These are phyloP conservation scores for Leccinum aurantiacum DNA, from an alignment of 768 basidiomycete species.

Conservation along the genomic window DNA sequence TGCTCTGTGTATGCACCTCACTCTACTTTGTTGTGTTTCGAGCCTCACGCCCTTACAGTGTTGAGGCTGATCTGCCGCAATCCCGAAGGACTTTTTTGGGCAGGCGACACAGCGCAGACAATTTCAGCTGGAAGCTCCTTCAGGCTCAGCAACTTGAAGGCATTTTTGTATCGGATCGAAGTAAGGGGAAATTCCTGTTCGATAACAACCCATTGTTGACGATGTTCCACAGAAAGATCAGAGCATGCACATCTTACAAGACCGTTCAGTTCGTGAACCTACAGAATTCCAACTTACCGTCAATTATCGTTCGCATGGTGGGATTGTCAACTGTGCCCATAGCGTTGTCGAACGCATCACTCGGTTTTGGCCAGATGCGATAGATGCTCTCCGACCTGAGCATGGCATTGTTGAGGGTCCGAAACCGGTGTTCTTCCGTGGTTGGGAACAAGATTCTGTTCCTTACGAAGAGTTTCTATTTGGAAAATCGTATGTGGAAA, in stretches of 20 bases:
- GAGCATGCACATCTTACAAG: slow-evolving; percentile 4
- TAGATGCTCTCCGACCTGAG: slow-evolving; percentile 59
- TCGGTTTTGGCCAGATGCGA: slow-evolving; percentile 60
- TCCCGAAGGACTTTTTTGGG: slow-evolving; percentile 71
- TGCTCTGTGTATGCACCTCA: slow-evolving; percentile 44
- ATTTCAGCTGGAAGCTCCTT: slow-evolving; percentile 75
- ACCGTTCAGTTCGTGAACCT: slow-evolving; percentile 26
- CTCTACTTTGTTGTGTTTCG: not conserved
- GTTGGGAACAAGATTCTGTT: slow-evolving; percentile 44
- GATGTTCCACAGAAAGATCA: slow-evolving; percentile 23
- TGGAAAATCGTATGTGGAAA: slow-evolving; percentile 40
- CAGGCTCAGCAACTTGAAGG: slow-evolving; percentile 67
- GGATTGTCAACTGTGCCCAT: slow-evolving; percentile 70
- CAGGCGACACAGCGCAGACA: slow-evolving; percentile 79
- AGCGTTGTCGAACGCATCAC: slow-evolving; percentile 60
- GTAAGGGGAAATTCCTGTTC: slow-evolving; percentile 32
- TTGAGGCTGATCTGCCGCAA: slow-evolving; percentile 60
- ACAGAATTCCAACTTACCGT: slow-evolving; percentile 54
- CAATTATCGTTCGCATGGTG: slow-evolving; percentile 72
- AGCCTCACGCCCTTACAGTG: slow-evolving; percentile 41
- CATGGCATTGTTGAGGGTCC: slow-evolving; percentile 53
- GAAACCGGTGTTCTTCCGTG: slow-evolving; percentile 58
- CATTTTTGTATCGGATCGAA: slow-evolving; percentile 63
- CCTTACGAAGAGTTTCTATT: slow-evolving; percentile 59
- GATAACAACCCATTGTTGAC: not conserved